phyloP scores from a whole-genome alignment of 768 basidiomycete species.

The Kockovaella imperatae region DNA sequence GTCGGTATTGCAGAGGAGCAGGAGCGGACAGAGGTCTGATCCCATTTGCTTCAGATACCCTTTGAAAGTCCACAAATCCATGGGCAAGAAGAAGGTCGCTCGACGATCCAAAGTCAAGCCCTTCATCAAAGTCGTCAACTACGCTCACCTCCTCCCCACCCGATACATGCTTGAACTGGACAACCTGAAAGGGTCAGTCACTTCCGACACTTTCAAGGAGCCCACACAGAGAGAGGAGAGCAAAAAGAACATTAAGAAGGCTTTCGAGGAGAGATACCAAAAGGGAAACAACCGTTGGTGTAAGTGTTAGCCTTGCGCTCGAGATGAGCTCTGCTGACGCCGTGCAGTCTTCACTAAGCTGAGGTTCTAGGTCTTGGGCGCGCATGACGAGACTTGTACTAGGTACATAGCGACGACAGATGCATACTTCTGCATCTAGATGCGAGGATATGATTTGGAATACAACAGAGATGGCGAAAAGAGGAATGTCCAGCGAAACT shows the following conservation, averaged over 20 bases:
- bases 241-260: conserved; percentile 93
- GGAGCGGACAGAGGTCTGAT: too few relatives aligned
- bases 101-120: conserved; percentile 96
- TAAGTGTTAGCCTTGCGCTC: conserved; percentile 16
- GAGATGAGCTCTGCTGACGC: conserved; percentile 3
- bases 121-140: conserved; percentile 99
- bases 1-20: conserved; percentile 3
- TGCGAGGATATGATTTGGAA: too few relatives aligned
- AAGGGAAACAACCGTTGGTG: conserved; percentile 95
- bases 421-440: too few relatives aligned
- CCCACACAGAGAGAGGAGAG: conserved; percentile 86
- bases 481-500: too few relatives aligned
- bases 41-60: conserved; percentile 57
- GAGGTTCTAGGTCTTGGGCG: conserved; percentile 44
- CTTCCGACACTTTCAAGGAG: conserved; percentile 92
- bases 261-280: conserved; percentile 89
- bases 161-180: conserved; percentile 97
- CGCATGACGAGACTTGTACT: too few relatives aligned
- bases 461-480: too few relatives aligned
- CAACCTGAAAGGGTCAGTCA: conserved; percentile 76
- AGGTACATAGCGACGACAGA: too few relatives aligned
- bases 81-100: conserved; percentile 92
- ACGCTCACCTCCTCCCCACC: conserved; percentile 98
- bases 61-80: conserved; percentile 89
- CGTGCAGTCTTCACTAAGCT: conserved; percentile 45